Conservation (phyloP, 306 rosid genomes). For the Rosa lucieae region DNA sequence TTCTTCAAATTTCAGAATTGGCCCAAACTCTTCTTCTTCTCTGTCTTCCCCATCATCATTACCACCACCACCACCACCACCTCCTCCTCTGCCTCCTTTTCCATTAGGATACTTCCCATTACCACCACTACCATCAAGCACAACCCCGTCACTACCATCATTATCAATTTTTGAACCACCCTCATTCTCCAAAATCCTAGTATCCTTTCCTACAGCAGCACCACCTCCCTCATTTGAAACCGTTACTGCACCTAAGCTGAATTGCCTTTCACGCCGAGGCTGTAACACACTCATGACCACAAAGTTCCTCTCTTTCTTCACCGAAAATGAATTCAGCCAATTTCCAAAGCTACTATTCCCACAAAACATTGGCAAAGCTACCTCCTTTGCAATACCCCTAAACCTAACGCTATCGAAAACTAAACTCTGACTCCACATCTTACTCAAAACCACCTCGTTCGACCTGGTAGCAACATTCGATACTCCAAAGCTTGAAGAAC, state of each 20-base stretch:
- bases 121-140: conserved; percentile 29
- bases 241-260: conserved; percentile 32
- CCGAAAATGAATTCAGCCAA: conserved; percentile 11
- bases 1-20: conserved; percentile 44
- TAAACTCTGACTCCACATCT: conserved; percentile 34
- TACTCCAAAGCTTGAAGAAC: conserved; percentile 44
- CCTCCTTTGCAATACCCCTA: conserved; percentile 42
- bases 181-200: conserved; percentile 31
- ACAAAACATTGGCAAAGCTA: conserved; percentile 35
- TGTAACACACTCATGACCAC: conserved; percentile 41
- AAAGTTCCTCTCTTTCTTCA: conserved; percentile 35
- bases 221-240: conserved; percentile 40
- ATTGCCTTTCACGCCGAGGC: conserved; percentile 41
- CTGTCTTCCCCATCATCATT: conserved; percentile 21
- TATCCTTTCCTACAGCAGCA: conserved; percentile 30
- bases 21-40: conserved; percentile 50
- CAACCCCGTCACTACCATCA: conserved; percentile 33
- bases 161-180: conserved; percentile 24
- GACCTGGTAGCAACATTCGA: conserved; percentile 35
- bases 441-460: conserved; percentile 45
- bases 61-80: conserved; percentile 26
- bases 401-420: conserved; percentile 39
- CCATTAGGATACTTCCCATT: conserved; percentile 26
- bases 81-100: background rate
- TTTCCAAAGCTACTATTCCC: conserved; percentile 29